Evolutionary conservation across 73 alveolate genomes (phyloP).

Genomic region (Tetrahymena thermophila): DNA sequence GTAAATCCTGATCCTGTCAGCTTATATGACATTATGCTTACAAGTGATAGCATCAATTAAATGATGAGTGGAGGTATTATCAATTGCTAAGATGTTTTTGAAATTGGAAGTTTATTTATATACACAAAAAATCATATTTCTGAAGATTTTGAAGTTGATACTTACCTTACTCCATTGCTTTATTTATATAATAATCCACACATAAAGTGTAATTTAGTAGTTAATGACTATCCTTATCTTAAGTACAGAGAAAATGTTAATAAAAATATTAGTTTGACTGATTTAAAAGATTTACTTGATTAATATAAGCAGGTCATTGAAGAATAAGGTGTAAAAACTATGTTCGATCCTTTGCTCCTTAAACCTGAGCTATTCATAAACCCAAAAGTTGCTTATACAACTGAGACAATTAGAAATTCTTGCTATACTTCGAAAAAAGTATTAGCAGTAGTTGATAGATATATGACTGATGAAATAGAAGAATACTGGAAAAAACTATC

Average conservation of each 20-base stretch:
- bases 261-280: slow-evolving; percentile 9
- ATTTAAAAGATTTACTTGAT: slow-evolving; percentile 8
- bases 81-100: slow-evolving; percentile 22
- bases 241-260: slow-evolving; percentile 43
- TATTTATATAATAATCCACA: slow-evolving; percentile 33
- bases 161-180: slow-evolving; percentile 44
- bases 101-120: slow-evolving; percentile 22
- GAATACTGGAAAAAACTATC: slow-evolving; percentile 42
- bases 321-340: background rate
- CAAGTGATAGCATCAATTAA: slow-evolving; percentile 5
- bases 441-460: slow-evolving; percentile 50
- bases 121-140: slow-evolving; percentile 8
- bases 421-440: slow-evolving; percentile 15
- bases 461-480: slow-evolving; percentile 21
- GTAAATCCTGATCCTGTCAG: slow-evolving; percentile 47
- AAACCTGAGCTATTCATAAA: slow-evolving; percentile 11
- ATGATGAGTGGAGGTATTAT: slow-evolving; percentile 22
- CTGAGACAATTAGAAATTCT: slow-evolving; percentile 35
- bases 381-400: slow-evolving; percentile 43
- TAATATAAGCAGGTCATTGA: background rate
- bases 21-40: slow-evolving; percentile 32
- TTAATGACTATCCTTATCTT: slow-evolving; percentile 47
- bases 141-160: slow-evolving; percentile 30
- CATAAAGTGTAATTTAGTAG: background rate
- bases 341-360: slow-evolving; percentile 26